A percentile compares a stretch with the other conserved stretches of the same genome.
These are phyloP conservation scores for Plectosphaerella plurivora DNA, from an alignment of 2,329 filamentous ascomycete species.

Conservation along the genomic window DNA sequence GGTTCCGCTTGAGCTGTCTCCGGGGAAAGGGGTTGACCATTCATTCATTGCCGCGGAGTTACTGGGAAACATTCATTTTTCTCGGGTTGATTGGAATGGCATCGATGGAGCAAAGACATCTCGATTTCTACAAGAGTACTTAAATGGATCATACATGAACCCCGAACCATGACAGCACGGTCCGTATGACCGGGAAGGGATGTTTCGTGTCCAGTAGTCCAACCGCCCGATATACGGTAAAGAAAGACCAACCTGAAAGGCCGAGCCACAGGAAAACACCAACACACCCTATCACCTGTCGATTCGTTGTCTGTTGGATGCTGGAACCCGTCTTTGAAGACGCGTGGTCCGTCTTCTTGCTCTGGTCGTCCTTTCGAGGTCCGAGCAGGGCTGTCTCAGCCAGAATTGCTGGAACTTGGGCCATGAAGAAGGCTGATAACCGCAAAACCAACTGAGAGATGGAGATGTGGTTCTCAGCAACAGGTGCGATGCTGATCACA, in stretches of 20 bases:
- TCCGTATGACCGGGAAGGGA: background rate
- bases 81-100: too few species aligned
- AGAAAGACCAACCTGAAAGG: background rate
- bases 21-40: too few species aligned
- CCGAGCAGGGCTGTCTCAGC: background rate
- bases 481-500: background rate
- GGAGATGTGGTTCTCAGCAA: background rate
- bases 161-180: background rate
- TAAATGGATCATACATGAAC: background rate
- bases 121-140: background rate
- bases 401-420: background rate
- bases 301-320: background rate
- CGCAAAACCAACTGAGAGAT: background rate
- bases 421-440: background rate
- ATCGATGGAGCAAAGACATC: too few species aligned
- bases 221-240: background rate
- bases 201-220: background rate
- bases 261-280: background rate
- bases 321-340: background rate
- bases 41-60: too few species aligned
- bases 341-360: background rate
- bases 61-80: too few species aligned
- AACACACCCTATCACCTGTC: background rate
- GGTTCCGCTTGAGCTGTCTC: too few species aligned
- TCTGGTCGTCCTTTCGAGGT: too few species aligned